Conservation (phyloP, 495 filamentous ascomycete genomes). For the Xylaria venustula region DNA sequence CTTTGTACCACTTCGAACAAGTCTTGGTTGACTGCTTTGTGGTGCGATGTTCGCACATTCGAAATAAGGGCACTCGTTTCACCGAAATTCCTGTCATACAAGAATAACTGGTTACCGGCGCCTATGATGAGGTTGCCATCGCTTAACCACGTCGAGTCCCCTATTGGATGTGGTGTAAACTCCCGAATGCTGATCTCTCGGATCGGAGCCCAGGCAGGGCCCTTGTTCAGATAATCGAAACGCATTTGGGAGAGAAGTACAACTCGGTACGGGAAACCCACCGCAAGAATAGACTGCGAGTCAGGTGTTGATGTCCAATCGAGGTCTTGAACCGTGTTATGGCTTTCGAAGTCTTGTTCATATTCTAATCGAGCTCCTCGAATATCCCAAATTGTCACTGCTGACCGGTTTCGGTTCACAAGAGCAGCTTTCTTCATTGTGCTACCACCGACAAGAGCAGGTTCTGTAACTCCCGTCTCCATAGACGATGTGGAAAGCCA, state of each 20-base stretch:
- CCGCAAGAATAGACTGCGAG: slow-evolving; percentile 84
- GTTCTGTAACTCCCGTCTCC: slow-evolving; percentile 72
- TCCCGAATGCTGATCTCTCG: slow-evolving; percentile 78
- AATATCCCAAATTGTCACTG: slow-evolving; percentile 89
- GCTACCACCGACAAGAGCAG: slow-evolving; percentile 79
- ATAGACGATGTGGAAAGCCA: slow-evolving; percentile 85
- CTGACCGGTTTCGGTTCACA: slow-evolving; percentile 69
- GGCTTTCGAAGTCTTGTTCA: slow-evolving; percentile 65
- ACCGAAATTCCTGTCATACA: slow-evolving; percentile 74
- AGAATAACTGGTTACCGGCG: slow-evolving; percentile 89
- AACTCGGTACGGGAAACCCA: slow-evolving; percentile 85
- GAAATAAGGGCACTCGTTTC: slow-evolving; percentile 60
- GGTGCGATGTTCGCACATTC: slow-evolving; percentile 60
- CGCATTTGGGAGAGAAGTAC: slow-evolving; percentile 86
- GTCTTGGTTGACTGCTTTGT: slow-evolving; percentile 49
- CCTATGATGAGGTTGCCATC: slow-evolving; percentile 83
- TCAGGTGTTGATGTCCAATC: slow-evolving; percentile 96
- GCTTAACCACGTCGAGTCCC: slow-evolving; percentile 86
- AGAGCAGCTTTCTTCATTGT: slow-evolving; percentile 85
- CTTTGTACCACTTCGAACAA: slow-evolving; percentile 78
- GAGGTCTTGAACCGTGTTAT: slow-evolving; percentile 78
- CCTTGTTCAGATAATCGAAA: slow-evolving; percentile 87
- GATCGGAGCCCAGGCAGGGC: slow-evolving; percentile 86
- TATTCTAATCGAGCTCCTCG: slow-evolving; percentile 80
- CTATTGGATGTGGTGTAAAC: slow-evolving; percentile 87